Percentiles rank a stretch among this genome's conserved stretches.
phyloP scores from a whole-genome alignment of 352 stramenopile species.

The Pythium utonaiense region DNA sequence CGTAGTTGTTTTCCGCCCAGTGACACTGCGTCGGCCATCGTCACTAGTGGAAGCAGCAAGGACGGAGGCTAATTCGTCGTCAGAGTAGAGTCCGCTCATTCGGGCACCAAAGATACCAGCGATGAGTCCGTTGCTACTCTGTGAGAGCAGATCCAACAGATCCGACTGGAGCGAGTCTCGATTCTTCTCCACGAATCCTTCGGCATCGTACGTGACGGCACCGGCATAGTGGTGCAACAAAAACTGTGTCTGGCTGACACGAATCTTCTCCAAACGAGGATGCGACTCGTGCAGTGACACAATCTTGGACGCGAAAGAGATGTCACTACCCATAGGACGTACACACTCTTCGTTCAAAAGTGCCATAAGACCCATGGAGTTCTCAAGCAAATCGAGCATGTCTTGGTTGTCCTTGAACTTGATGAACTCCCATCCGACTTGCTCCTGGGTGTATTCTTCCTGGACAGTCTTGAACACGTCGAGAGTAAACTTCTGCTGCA shows the following conservation, averaged over 20 bases:
- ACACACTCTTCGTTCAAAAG: slow-evolving; percentile 92
- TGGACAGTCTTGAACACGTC: slow-evolving; percentile 88
- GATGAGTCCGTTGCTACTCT: slow-evolving; percentile 72
- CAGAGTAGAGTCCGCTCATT: slow-evolving; percentile 47
- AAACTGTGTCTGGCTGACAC: slow-evolving; percentile 74
- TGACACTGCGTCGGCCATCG: slow-evolving; percentile 35
- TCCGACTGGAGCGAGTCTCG: slow-evolving; percentile 82
- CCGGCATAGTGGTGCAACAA: slow-evolving; percentile 82
- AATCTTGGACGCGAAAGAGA: slow-evolving; percentile 88
- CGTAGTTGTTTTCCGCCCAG: slow-evolving; percentile 57
- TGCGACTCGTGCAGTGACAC: slow-evolving; percentile 79
- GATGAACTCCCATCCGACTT: slow-evolving; percentile 75
- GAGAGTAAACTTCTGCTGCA: slow-evolving; percentile 90
- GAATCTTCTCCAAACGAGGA: slow-evolving; percentile 70
- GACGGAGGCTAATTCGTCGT: slow-evolving; percentile 55
- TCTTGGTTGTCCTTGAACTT: slow-evolving; percentile 90
- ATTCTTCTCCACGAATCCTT: slow-evolving; percentile 88
- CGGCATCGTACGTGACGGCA: slow-evolving; percentile 72
- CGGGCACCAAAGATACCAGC: slow-evolving; percentile 65
- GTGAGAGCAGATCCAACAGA: slow-evolving; percentile 61
- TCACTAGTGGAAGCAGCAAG: slow-evolving; percentile 48
- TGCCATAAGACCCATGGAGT: slow-evolving; percentile 86
- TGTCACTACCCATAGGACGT: slow-evolving; percentile 81
- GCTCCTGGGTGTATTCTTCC: slow-evolving; percentile 75
- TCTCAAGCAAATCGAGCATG: slow-evolving; percentile 88